These are phyloP conservation scores for Pisolithus marmoratus DNA, from an alignment of 768 basidiomycete species.

Conservation along the genomic window DNA sequence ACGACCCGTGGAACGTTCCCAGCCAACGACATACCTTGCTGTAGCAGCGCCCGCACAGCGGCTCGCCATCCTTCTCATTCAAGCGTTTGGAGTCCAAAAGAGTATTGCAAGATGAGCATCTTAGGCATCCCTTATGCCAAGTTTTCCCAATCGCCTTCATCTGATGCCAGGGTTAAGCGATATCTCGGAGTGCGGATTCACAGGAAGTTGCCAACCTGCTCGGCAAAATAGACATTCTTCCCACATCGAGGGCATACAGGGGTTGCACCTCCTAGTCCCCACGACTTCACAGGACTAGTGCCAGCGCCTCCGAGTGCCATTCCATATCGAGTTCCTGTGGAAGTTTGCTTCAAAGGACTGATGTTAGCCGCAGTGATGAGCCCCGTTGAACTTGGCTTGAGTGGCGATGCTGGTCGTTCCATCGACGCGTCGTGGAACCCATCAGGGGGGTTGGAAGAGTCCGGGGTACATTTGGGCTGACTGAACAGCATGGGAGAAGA, in stretches of 20 bases:
- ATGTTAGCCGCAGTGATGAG: background rate
- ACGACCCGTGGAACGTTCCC: background rate
- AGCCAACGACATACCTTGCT: conserved; percentile 41
- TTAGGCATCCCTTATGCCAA: conserved; percentile 70
- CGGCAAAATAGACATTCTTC: conserved; percentile 81
- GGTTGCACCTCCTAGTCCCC: conserved; percentile 45
- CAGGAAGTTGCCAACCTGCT: conserved; percentile 47
- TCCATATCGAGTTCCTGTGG: conserved; percentile 67
- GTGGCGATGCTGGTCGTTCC: conserved; percentile 20
- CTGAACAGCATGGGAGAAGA: conserved; percentile 52
- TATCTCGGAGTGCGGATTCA: background rate
- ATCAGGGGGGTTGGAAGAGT: conserved; percentile 2
- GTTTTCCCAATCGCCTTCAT: conserved; percentile 79
- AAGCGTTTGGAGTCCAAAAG: conserved; percentile 66
- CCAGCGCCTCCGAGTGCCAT: conserved; percentile 43
- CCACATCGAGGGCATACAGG: conserved; percentile 65
- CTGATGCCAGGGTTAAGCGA: conserved; percentile 30
- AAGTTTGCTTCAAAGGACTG: conserved; percentile 34
- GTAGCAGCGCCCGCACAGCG: conserved; percentile 69
- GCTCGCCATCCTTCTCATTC: conserved; percentile 70
- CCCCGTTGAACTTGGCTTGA: conserved; percentile 22
- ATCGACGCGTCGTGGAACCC: background rate
- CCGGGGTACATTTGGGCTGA: conserved; percentile 24
- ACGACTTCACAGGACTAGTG: conserved; percentile 39
- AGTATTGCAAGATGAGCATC: conserved; percentile 69